Percentiles rank a stretch among this genome's conserved stretches.
Conservation (phyloP, 1,284 basidiomycete species). For the Thecaphora thlaspeos region DNA sequence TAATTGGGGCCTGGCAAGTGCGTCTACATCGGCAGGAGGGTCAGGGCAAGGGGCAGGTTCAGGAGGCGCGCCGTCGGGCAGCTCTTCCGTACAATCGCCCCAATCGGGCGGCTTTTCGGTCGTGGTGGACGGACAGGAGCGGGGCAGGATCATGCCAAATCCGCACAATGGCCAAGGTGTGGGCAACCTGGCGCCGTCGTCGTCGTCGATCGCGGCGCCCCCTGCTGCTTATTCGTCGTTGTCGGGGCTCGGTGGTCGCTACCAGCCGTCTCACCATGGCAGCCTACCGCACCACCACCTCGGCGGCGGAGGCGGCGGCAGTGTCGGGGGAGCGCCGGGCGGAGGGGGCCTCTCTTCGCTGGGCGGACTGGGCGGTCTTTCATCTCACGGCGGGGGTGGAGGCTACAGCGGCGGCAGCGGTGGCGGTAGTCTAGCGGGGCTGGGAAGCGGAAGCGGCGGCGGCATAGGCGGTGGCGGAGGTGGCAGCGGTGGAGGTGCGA, state of each 20-base stretch:
- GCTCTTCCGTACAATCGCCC: not conserved
- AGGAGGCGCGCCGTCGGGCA: not conserved
- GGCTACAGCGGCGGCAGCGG: no score
- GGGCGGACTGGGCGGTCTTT: not conserved
- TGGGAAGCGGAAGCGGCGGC: not conserved
- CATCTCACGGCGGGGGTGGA: not conserved
- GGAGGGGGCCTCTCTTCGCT: not conserved
- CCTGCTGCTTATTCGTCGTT: conserved; percentile 25
- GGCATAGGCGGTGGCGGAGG: not conserved
- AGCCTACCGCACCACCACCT: not conserved
- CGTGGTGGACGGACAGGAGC: conserved; percentile 14
- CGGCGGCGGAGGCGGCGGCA: not conserved
- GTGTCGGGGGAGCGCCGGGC: not conserved
- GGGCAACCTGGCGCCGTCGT: not conserved
- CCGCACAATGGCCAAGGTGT: not conserved
- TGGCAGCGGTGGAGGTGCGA: conserved; percentile 2
- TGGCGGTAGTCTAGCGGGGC: not conserved
- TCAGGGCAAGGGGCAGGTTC: no score
- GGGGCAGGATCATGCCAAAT: conserved; percentile 3
- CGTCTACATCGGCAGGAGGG: not conserved
- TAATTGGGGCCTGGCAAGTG: not conserved
- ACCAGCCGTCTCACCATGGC: not conserved
- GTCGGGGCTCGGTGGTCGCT: not conserved
- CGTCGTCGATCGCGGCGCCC: conserved; percentile 18
- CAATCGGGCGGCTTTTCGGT: conserved; percentile 6